These are phyloP conservation scores for Edaphochlamys debaryana DNA, from an alignment of 139 green algal genomes.

Conservation along the genomic window DNA sequence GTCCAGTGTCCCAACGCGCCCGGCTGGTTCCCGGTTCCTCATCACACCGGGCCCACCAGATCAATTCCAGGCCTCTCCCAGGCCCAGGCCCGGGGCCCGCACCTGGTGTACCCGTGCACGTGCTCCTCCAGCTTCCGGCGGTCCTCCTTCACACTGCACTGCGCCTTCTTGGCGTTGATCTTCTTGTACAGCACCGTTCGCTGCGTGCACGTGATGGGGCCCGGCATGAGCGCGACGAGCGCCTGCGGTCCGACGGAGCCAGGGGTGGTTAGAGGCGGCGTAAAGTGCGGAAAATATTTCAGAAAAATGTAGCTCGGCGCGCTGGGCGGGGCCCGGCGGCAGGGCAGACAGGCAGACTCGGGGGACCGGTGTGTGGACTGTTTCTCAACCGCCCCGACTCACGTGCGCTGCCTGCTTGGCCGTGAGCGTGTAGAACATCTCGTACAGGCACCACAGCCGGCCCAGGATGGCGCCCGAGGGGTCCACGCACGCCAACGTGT, in stretches of 20 bases:
- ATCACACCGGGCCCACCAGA: no score
- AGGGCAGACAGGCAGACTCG: no score
- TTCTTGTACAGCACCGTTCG: slow-evolving; percentile 5
- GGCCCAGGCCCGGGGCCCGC: no score
- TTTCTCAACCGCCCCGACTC: neutral
- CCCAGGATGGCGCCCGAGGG: neutral
- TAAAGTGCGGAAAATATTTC: no score
- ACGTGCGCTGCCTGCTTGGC: slow-evolving; percentile 31
- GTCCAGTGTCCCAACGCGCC: no score
- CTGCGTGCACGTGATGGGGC: neutral
- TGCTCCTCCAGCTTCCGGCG: slow-evolving; percentile 24
- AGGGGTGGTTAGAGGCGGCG: no score
- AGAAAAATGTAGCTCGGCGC: no score
- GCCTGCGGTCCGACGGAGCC: no score
- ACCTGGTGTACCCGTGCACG: slow-evolving; percentile 29
- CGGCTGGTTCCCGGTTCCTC: no score
- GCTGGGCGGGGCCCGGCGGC: no score
- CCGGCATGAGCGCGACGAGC: neutral
- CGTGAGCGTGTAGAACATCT: slow-evolving; percentile 43
- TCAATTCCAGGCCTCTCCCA: no score
- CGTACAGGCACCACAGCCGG: slow-evolving; percentile 35
- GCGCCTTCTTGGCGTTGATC: neutral
- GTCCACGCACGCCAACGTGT: slow-evolving; percentile 24
- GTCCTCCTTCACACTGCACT: slow-evolving; percentile 37
- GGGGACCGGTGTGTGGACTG: no score